Evolutionary conservation across 345 rosid species (phyloP), one percentile per base, ranked within the genome.

Genomic region (Arabis hirsuta): DNA sequence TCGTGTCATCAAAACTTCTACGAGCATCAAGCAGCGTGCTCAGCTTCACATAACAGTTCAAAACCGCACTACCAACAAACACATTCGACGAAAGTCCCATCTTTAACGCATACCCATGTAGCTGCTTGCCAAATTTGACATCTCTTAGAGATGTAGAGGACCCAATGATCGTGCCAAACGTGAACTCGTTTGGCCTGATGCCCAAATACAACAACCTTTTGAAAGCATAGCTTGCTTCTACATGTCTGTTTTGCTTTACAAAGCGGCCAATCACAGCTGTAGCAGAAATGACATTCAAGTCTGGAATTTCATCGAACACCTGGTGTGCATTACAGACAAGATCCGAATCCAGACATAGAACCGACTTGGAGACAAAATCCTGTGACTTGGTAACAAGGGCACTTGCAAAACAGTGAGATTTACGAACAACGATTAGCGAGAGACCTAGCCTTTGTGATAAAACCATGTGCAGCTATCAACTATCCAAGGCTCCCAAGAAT

Each of bases 111-210:
- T 39, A 81, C 19, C 77, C 80, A 72, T 92, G 98, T 46, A 88
- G 80, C 76, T 90, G 91, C 78, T 72, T 85, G 3, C 91, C 84
- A 34, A 81, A 52, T 41, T 56, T 13, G 54, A 88, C 61, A 78
- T 90, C 87, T 52, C 71, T 58, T 0, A 81, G 53, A 38, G 67
- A 76, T 9, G 82, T 76, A n/a, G 90, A 76, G 0, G 88, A 83
- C 32, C 71, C 87, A 69, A 92, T 68, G 24, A 87, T 81, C 0
- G 93, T 81, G 47, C 90, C 87, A 61, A 88, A 90, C 1, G 96
- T 92, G 81, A 80, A 90, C 65, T 90, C 88, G 67, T 77, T 90
- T 10, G 96, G 96, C 47, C 84, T 85, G 34, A 90, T 82, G 11
- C 82, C 67, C 75, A 79, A 29, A 31, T 22, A 68, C 32, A 88